These are phyloP conservation scores for Stipa capillata DNA, from an alignment of 176 grass and related monocot species.

Conservation along the genomic window DNA sequence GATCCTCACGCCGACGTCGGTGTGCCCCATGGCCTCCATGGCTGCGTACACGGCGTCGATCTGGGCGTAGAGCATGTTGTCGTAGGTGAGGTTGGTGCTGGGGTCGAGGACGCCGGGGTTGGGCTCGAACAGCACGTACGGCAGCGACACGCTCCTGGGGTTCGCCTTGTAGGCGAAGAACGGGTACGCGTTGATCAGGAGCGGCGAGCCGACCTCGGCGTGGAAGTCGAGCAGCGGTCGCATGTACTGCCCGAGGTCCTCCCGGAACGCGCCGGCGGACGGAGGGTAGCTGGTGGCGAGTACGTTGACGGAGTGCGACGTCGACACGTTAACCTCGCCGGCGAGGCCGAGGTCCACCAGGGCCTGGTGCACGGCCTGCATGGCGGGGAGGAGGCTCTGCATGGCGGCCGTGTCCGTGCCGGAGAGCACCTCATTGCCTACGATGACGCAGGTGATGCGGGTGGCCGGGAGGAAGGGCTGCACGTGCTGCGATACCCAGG, in stretches of 20 bases:
- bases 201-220: slow-evolving; percentile 40
- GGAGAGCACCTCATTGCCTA: slow-evolving; percentile 79
- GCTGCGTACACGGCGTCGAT: slow-evolving; percentile 80
- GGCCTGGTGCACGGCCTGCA: slow-evolving; percentile 61
- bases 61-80: slow-evolving; percentile 94
- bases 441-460: slow-evolving; percentile 50
- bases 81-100: slow-evolving; percentile 59
- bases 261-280: slow-evolving; percentile 55
- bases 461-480: slow-evolving; percentile 66
- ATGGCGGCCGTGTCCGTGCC: slow-evolving; percentile 27
- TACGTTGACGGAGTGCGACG: slow-evolving; percentile 53
- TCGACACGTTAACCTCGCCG: slow-evolving; percentile 47
- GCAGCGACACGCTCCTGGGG: slow-evolving; percentile 44
- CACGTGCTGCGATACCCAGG: slow-evolving; percentile 54
- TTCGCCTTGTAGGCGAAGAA: slow-evolving; percentile 79
- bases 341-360: slow-evolving; percentile 41
- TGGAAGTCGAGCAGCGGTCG: slow-evolving; percentile 57
- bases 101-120: slow-evolving; percentile 53
- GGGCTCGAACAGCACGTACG: slow-evolving; percentile 76
- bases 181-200: slow-evolving; percentile 81
- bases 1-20: slow-evolving; percentile 42
- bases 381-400: slow-evolving; percentile 60
- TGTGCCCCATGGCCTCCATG: slow-evolving; percentile 50
- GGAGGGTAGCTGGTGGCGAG: slow-evolving; percentile 66
- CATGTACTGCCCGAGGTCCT: slow-evolving; percentile 39